Base-by-base conservation (phyloP, 495 filamentous ascomycete genomes). In the Talaromyces trachyspermus region DNA sequence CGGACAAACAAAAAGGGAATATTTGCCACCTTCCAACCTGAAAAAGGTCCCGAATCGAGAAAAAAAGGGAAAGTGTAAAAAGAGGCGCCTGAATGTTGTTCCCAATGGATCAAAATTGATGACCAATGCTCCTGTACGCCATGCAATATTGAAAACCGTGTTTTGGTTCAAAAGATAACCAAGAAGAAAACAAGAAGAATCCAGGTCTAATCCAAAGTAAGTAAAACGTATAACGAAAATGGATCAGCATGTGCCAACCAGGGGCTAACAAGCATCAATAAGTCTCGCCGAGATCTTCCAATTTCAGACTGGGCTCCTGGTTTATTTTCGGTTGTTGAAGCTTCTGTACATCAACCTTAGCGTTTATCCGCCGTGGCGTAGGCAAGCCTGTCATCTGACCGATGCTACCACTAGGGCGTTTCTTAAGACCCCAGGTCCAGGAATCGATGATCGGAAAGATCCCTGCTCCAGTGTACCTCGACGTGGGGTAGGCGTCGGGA, bases 201-300 rank as follows among this genome's bases (percentile, higher is more conserved):
- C n/a, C n/a, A n/a, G n/a, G n/a, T n/a, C n/a, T n/a, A n/a, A n/a
- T n/a, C n/a, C n/a, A n/a, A n/a, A n/a, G n/a, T n/a, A n/a, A n/a
- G n/a, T n/a, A n/a, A n/a, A n/a, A n/a, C n/a, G n/a, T n/a, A n/a
- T n/a, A n/a, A n/a, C n/a, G n/a, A n/a, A n/a, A n/a, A n/a, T n/a
- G n/a, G n/a, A n/a, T n/a, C n/a, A n/a, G n/a, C n/a, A n/a, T n/a
- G n/a, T n/a, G n/a, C n/a, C n/a, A n/a, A n/a, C n/a, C n/a, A n/a
- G n/a, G n/a, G n/a, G n/a, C n/a, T n/a, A n/a, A n/a, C n/a, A n/a
- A n/a, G n/a, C 11, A 48, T 62, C 57, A 86, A 59, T 76, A 86
- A 22, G 81, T 83, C 65, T 86, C 83, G 11, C 81, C 81, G n/a
- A 86, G 64, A 48, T 78, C 81, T 54, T 69, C 75, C 51, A 76